A percentile compares a stretch with the other conserved stretches of the same genome.
Conservation (phyloP, 768 basidiomycete genomes). For the Trametes coccinea region DNA sequence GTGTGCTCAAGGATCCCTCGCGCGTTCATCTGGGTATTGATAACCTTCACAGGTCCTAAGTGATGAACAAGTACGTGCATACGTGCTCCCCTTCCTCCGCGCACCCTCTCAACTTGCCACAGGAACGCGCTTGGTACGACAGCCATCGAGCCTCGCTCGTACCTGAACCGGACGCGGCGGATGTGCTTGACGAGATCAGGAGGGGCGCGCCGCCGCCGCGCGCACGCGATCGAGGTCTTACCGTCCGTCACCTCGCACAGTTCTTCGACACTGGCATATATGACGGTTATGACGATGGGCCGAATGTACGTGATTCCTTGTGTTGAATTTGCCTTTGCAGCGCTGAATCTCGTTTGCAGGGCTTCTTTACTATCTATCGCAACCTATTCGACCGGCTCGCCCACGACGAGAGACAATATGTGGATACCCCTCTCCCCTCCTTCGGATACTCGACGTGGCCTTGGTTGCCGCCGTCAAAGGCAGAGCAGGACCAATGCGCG, state of each 20-base stretch:
- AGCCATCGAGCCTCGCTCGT: constrained; percentile 79
- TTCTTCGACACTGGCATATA: constrained; percentile 81
- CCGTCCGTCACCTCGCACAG: constrained; percentile 74
- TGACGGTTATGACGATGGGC: constrained; percentile 62
- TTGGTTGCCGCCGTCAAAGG: constrained; percentile 57
- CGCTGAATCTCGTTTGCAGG: constrained; percentile 43
- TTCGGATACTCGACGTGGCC: constrained; percentile 81
- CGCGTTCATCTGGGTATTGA: not conserved
- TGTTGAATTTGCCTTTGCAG: not conserved
- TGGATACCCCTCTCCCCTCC: constrained; percentile 61
- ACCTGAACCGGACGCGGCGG: constrained; percentile 81
- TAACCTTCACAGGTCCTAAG: constrained; percentile 67
- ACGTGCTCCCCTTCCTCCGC: not conserved
- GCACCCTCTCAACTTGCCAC: constrained; percentile 28
- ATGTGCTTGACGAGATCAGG: constrained; percentile 83
- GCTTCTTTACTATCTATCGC: constrained; percentile 88
- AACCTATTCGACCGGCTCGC: constrained; percentile 83
- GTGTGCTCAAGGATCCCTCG: constrained; percentile 20
- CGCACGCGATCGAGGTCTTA: constrained; percentile 70
- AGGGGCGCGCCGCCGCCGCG: constrained; percentile 60
- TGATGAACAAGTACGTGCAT: constrained; percentile 78
- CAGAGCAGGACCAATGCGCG: constrained; percentile 49
- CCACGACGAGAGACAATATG: constrained; percentile 69
- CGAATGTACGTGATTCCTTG: constrained; percentile 46
- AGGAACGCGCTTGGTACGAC: constrained; percentile 99